Percentiles rank a stretch among this genome's conserved stretches.
Evolutionary conservation across 352 stramenopile species (phyloP).

Genomic region (Pythium guiyangense): DNA sequence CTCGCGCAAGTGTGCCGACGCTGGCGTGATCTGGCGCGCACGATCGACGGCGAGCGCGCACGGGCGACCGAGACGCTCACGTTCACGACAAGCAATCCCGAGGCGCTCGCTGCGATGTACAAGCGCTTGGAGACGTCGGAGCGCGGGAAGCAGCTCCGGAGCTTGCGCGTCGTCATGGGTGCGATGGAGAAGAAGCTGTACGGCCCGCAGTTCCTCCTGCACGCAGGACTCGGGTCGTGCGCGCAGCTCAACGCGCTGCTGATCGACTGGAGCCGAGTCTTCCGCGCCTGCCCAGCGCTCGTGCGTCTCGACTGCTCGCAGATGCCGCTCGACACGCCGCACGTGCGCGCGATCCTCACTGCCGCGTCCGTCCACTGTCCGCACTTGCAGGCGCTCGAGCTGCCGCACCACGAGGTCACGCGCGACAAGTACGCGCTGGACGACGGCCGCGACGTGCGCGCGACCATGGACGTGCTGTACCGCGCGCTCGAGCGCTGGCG

Average conservation of each 20-base stretch:
- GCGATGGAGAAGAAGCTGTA: background rate
- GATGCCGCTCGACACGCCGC: background rate
- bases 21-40: background rate
- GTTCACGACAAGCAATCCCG: no score
- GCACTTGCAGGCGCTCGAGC: background rate
- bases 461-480: constrained; percentile 3
- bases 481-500: constrained; percentile 1
- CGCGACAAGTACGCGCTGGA: background rate
- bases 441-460: background rate
- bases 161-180: background rate
- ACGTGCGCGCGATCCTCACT: background rate
- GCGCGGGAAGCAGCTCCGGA: background rate
- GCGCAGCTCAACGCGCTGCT: background rate
- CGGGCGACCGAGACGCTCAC: background rate
- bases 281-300: background rate
- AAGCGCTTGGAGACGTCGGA: background rate
- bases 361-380: constrained; percentile 1
- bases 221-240: background rate
- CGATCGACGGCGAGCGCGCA: background rate
- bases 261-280: constrained; percentile 3
- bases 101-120: background rate
- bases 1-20: background rate
- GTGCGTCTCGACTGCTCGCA: background rate
- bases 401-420: no score
- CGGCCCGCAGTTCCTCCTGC: background rate